Evolutionary conservation across 1,284 basidiomycete species (phyloP).

Genomic region (Laetiporus sulphureus): DNA sequence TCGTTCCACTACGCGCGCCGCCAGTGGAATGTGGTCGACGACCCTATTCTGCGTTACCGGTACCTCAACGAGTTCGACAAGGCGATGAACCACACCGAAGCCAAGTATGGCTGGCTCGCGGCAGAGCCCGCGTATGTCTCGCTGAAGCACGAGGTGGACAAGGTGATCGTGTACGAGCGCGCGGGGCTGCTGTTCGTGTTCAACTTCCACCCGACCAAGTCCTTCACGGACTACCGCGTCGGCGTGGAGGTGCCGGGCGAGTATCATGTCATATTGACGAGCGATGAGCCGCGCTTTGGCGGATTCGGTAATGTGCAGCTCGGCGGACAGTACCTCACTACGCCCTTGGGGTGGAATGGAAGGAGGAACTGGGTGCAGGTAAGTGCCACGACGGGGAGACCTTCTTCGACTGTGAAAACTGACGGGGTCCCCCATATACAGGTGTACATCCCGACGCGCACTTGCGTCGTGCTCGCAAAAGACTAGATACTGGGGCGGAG

Average conservation of each 20-base stretch:
- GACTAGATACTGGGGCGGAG: too few species aligned
- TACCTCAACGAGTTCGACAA: constrained; percentile 92
- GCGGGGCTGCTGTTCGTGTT: constrained; percentile 92
- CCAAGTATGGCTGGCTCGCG: constrained; percentile 78
- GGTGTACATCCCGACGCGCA: constrained; percentile 78
- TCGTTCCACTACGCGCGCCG: constrained; percentile 95
- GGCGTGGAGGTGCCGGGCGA: constrained; percentile 86
- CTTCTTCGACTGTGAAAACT: background rate
- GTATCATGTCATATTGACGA: constrained; percentile 77
- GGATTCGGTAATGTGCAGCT: constrained; percentile 81
- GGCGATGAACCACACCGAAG: constrained; percentile 89
- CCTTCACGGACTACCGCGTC: constrained; percentile 90
- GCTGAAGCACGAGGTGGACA: constrained; percentile 89
- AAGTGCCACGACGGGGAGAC: constrained; percentile 15
- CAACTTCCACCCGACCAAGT: constrained; percentile 90
- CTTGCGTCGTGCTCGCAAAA: constrained; percentile 67
- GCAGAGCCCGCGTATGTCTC: constrained; percentile 88
- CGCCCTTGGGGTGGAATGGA: constrained; percentile 86
- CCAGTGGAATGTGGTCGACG: constrained; percentile 94
- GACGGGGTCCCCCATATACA: constrained; percentile 21
- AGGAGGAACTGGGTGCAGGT: constrained; percentile 88
- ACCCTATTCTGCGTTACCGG: constrained; percentile 78
- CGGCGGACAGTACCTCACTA: constrained; percentile 71
- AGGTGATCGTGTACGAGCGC: constrained; percentile 90
- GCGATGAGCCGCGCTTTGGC: constrained; percentile 84